phyloP scores from a whole-genome alignment of 1,284 basidiomycete genomes.

The Malassezia yamatoensis region DNA sequence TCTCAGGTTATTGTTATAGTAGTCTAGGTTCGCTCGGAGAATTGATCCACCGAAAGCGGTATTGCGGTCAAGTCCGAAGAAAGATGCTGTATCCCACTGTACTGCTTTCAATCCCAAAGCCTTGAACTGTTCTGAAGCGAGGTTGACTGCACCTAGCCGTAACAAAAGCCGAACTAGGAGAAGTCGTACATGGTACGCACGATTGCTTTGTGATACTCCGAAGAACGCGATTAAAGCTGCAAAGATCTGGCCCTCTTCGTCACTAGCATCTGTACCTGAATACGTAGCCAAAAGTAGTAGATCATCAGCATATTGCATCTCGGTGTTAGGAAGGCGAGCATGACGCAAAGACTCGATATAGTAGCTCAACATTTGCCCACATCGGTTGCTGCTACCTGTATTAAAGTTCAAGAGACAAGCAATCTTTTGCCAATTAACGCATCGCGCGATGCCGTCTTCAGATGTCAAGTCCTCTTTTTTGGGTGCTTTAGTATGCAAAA shows the following conservation, averaged over 20 bases:
- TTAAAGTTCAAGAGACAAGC: neutral
- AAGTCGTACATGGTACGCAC: conserved; percentile 7
- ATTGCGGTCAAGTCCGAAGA: conserved; percentile 7
- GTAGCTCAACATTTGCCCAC: neutral
- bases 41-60: conserved; percentile 12
- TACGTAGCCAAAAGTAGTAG: conserved; percentile 6
- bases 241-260: neutral
- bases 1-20: neutral
- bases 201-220: neutral
- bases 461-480: neutral
- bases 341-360: neutral
- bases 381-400: no score
- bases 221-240: conserved; percentile 4
- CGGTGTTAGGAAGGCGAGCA: conserved; percentile 9
- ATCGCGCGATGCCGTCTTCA: neutral
- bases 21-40: neutral
- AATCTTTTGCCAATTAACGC: conserved; percentile 10
- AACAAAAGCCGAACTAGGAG: conserved; percentile 7
- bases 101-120: conserved; percentile 8
- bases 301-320: conserved; percentile 18
- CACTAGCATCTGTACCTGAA: neutral
- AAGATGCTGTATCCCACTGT: conserved; percentile 12
- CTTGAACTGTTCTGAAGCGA: conserved; percentile 1
- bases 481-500: neutral
- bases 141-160: conserved; percentile 5